Percentiles rank a stretch among this genome's conserved stretches.
phyloP scores from a whole-genome alignment of 306 rosid genomes.

The Spatholobus suberectus region DNA sequence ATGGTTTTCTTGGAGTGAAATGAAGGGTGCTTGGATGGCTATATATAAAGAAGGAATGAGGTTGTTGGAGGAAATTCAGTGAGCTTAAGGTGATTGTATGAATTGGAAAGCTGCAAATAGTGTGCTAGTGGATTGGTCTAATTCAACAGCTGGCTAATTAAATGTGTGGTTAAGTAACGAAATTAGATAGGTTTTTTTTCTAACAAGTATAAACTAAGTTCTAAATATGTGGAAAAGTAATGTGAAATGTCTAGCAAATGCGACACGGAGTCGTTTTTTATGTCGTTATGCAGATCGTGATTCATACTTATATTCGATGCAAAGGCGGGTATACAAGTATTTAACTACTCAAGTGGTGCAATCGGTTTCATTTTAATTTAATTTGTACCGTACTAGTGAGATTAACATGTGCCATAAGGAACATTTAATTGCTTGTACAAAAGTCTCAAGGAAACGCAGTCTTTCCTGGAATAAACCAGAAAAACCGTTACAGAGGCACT shows the following conservation, averaged over 20 bases:
- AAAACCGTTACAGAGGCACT: conserved; percentile 48
- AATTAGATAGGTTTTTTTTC: conserved; percentile 32
- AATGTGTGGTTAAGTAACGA: conserved; percentile 37
- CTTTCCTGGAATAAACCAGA: conserved; percentile 6
- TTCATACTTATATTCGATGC: background rate
- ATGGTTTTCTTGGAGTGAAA: conserved; percentile 4
- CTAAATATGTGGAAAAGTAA: background rate
- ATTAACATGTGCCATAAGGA: background rate
- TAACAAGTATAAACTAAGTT: background rate
- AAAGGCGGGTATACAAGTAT: no score
- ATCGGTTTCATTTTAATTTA: no score
- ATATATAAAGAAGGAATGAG: conserved; percentile 20
- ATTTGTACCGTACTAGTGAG: background rate
- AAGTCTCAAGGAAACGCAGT: conserved; percentile 2
- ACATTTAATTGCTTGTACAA: conserved; percentile 11
- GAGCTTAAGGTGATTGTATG: background rate
- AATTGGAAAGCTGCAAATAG: background rate
- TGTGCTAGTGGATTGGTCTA: conserved; percentile 37
- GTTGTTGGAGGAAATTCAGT: background rate
- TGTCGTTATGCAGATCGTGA: background rate
- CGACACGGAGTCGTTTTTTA: background rate
- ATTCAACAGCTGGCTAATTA: conserved; percentile 31
- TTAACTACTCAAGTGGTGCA: background rate
- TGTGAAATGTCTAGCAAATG: background rate
- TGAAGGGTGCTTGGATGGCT: background rate